These are phyloP conservation scores for Spiraea crenata DNA, from an alignment of 331 rosid species.

Conservation along the genomic window DNA sequence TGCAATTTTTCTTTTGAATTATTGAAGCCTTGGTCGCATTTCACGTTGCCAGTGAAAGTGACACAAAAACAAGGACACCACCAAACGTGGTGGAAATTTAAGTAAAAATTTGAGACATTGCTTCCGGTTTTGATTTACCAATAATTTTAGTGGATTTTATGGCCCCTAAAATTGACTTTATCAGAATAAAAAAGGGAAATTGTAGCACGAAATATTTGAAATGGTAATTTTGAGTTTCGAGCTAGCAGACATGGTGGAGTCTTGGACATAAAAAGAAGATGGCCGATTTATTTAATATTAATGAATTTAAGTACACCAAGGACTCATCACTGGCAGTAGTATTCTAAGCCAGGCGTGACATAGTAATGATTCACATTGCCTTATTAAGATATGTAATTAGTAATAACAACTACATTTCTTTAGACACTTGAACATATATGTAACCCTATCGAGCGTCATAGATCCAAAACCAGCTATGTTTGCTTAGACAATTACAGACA, in stretches of 20 bases:
- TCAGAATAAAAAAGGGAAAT: too few species aligned
- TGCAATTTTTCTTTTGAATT: constrained; percentile 6
- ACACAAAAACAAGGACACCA: neutral
- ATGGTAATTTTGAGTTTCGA: neutral
- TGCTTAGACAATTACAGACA: too few species aligned
- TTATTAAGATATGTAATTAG: too few species aligned
- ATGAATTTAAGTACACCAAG: constrained; percentile 3
- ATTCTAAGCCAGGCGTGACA: constrained; percentile 16
- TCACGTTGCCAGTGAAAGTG: constrained; percentile 17
- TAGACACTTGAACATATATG: too few species aligned
- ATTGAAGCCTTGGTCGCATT: constrained; percentile 9
- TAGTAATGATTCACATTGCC: neutral
- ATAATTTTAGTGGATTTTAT: neutral
- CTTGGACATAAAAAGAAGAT: neutral
- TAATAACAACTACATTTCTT: too few species aligned
- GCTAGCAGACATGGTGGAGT: neutral
- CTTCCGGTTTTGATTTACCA: neutral
- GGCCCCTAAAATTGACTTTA: constrained; percentile 6
- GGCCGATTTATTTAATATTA: neutral
- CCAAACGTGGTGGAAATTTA: neutral
- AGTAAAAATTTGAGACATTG: neutral
- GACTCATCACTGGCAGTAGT: neutral
- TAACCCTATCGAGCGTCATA: too few species aligned
- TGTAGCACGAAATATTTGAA: neutral
- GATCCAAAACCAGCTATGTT: too few species aligned